Percentiles rank a stretch among this genome's conserved stretches.
phyloP scores from a whole-genome alignment of 352 stramenopile species.

The Phytopythium boreale region DNA sequence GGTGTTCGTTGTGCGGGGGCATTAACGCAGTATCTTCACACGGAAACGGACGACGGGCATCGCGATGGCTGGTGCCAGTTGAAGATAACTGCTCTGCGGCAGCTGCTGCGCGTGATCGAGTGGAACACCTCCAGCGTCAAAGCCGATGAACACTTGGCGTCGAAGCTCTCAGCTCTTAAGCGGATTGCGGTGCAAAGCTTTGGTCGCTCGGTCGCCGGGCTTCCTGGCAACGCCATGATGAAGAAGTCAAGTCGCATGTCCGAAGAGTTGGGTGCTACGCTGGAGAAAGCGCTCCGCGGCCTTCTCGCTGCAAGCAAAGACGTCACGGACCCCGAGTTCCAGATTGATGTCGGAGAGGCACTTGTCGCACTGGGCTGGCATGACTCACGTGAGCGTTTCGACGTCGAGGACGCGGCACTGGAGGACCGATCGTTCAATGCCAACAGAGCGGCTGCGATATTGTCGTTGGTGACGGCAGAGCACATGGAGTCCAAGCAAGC shows the following conservation, averaged over 20 bases:
- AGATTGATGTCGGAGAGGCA: conserved; percentile 49
- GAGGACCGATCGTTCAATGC: conserved; percentile 11
- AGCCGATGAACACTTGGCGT: conserved; percentile 37
- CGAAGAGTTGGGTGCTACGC: conserved; percentile 12
- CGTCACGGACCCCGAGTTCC: conserved; percentile 34
- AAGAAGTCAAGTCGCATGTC: conserved; percentile 1
- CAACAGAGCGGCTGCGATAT: conserved; percentile 24
- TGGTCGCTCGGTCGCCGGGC: conserved; percentile 21
- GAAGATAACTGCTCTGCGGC: conserved; percentile 23
- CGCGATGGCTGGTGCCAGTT: conserved; percentile 28
- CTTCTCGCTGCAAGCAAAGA: conserved; percentile 18
- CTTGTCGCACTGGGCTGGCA: conserved; percentile 54
- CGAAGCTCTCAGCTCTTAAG: conserved; percentile 37
- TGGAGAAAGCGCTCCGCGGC: conserved; percentile 24
- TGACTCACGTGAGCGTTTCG: conserved; percentile 16
- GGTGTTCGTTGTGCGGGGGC: conserved; percentile 30
- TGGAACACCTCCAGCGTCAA: conserved; percentile 39
- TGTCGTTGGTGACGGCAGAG: conserved; percentile 5
- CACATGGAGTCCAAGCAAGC: conserved; percentile 10
- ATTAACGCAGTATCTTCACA: conserved; percentile 22
- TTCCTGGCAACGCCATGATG: conserved; percentile 15
- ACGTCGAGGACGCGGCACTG: conserved; percentile 3
- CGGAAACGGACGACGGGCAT: conserved; percentile 1
- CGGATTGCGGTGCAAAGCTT: conserved; percentile 39
- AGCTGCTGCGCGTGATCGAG: conserved; percentile 31